These are phyloP conservation scores for Actinidia arguta DNA, from an alignment of 179 eudicot genomes.

Conservation along the genomic window DNA sequence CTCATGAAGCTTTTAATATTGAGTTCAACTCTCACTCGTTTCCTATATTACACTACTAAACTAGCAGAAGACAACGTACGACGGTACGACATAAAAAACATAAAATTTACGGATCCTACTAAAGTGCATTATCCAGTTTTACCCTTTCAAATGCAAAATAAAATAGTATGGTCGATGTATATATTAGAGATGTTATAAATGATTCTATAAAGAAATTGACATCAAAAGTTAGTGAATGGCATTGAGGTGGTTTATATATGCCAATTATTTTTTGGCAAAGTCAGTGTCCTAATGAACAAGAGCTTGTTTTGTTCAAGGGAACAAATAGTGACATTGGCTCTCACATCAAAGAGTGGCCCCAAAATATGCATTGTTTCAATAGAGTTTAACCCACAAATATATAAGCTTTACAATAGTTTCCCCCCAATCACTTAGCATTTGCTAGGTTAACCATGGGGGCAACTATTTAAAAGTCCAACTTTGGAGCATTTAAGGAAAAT, in stretches of 20 bases:
- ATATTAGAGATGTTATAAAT: too few species aligned
- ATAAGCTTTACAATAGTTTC: not conserved
- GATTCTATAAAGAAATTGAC: not conserved
- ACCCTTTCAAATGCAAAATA: too few species aligned
- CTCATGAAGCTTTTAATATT: too few species aligned
- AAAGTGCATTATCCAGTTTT: too few species aligned
- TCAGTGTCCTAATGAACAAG: not conserved
- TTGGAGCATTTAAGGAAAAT: not conserved
- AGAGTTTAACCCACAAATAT: not conserved
- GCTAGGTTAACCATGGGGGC: not conserved
- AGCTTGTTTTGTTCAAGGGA: slow-evolving; percentile 1
- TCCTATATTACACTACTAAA: too few species aligned
- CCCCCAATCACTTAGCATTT: not conserved
- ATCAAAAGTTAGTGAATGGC: not conserved
- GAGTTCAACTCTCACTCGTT: too few species aligned
- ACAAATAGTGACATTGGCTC: not conserved
- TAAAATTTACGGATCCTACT: too few species aligned
- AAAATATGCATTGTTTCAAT: not conserved
- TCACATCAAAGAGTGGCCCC: not conserved
- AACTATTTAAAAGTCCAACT: not conserved
- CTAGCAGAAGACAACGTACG: too few species aligned
- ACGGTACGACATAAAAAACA: too few species aligned
- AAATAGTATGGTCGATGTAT: too few species aligned
- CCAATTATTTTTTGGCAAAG: not conserved
- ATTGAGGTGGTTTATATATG: not conserved